These are phyloP conservation scores for Diplodia corticola DNA, from an alignment of 2,329 filamentous ascomycete species.

Conservation along the genomic window DNA sequence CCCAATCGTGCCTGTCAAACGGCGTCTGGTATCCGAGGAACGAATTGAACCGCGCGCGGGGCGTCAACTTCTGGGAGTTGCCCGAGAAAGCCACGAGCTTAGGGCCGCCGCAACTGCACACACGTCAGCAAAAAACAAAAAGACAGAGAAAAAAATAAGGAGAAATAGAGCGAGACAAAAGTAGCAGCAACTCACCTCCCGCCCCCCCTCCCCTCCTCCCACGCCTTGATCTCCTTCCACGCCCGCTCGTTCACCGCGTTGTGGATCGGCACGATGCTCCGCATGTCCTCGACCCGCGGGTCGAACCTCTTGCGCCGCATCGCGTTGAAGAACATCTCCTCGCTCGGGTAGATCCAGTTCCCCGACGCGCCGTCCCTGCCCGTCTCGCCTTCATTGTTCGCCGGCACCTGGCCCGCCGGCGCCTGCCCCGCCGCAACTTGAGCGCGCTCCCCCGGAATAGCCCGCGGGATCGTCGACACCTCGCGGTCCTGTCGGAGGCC, in stretches of 20 bases:
- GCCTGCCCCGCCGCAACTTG: constrained; percentile 32
- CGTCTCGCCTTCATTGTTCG: constrained; percentile 74
- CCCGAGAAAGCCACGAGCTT: constrained; percentile 83
- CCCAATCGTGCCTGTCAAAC: constrained; percentile 97
- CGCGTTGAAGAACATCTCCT: constrained; percentile 97
- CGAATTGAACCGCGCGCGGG: constrained; percentile 79
- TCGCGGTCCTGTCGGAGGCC: constrained; percentile 62
- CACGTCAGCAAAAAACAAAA: constrained; percentile 15
- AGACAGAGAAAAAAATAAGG: background rate
- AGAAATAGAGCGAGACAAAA: too few relatives aligned
- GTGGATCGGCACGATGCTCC: constrained; percentile 91
- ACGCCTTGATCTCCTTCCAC: constrained; percentile 86
- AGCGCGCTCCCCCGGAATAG: constrained; percentile 41
- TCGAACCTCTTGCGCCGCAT: constrained; percentile 88
- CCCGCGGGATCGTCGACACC: constrained; percentile 71
- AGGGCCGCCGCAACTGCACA: constrained; percentile 68
- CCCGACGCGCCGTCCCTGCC: constrained; percentile 66
- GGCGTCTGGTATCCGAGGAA: constrained; percentile 85
- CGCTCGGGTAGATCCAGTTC: constrained; percentile 96
- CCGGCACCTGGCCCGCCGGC: constrained; percentile 47
- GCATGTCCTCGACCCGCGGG: constrained; percentile 73
- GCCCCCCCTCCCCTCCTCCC: constrained; percentile 69
- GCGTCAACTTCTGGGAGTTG: constrained; percentile 63
- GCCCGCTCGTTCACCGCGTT: constrained; percentile 98
- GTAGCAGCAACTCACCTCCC: constrained; percentile 59